Conservation (phyloP, 2,329 filamentous ascomycete genomes). For the Chrysosporium queenslandicum region DNA sequence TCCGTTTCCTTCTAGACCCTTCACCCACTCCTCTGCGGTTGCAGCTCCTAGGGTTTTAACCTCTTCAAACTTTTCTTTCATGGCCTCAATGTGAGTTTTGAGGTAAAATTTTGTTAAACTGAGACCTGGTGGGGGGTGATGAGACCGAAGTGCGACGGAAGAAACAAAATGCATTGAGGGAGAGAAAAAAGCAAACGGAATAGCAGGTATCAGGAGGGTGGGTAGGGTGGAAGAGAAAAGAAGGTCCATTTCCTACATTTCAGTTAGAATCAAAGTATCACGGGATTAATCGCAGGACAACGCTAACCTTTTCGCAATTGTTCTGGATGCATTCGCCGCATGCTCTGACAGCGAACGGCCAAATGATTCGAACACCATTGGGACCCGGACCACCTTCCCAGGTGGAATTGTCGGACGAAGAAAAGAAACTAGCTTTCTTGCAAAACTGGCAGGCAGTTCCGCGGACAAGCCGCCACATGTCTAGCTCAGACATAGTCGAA, state of each 20-base stretch:
- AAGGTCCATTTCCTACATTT: conserved; percentile 57
- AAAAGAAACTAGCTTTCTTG: conserved; percentile 30
- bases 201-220: conserved; percentile 54
- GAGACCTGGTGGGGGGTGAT: conserved; percentile 38
- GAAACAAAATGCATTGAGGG: conserved; percentile 52
- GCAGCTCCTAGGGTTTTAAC: conserved; percentile 58
- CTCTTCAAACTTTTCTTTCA: conserved; percentile 53
- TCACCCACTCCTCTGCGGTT: conserved; percentile 66
- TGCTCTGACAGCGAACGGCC: conserved; percentile 58
- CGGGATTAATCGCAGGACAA: background rate
- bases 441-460: conserved; percentile 60
- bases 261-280: conserved; percentile 18
- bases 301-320: conserved; percentile 55
- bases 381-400: conserved; percentile 54
- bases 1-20: conserved; percentile 58
- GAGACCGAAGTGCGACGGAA: conserved; percentile 44
- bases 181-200: conserved; percentile 59
- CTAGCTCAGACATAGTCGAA: conserved; percentile 54
- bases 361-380: conserved; percentile 54
- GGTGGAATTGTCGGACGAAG: conserved; percentile 29
- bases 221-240: conserved; percentile 52
- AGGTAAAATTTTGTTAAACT: conserved; percentile 58
- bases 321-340: conserved; percentile 57
- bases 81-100: conserved; percentile 50
- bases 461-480: conserved; percentile 65